These are phyloP conservation scores for Logfia minima DNA, from an alignment of 129 eudicot genomes.

Conservation along the genomic window DNA sequence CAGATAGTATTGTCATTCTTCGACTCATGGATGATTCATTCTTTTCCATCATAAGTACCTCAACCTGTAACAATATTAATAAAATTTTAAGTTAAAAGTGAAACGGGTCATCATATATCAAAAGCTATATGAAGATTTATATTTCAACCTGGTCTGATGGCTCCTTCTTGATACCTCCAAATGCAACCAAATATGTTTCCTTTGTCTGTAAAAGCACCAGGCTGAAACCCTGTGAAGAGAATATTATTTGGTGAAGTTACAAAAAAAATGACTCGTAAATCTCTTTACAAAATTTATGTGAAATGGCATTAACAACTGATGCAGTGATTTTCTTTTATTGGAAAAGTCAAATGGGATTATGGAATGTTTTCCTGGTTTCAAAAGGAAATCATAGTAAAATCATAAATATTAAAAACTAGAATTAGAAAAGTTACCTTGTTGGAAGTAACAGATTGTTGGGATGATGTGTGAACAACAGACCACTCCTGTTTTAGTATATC, in stretches of 20 bases:
- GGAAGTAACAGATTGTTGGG: constrained; percentile 69
- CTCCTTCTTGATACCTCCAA: constrained; percentile 92
- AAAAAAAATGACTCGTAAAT: background rate
- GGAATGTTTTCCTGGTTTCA: background rate
- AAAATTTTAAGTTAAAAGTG: background rate
- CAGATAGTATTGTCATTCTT: constrained; percentile 42
- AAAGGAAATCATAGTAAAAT: background rate
- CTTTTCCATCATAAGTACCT: constrained; percentile 67
- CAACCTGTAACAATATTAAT: constrained; percentile 53
- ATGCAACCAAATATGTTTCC: constrained; percentile 81
- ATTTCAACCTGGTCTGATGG: constrained; percentile 83
- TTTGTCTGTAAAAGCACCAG: constrained; percentile 80
- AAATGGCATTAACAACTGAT: too few species aligned
- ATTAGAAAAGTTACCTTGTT: constrained; percentile 54
- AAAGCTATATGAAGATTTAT: background rate
- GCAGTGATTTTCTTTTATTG: too few species aligned
- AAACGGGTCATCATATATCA: constrained; percentile 13
- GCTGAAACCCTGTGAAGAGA: constrained; percentile 72
- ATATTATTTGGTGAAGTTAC: constrained; percentile 20
- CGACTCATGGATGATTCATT: constrained; percentile 57
- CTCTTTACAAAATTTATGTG: too few species aligned
- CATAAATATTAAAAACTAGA: background rate
- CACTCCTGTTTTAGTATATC: constrained; percentile 79
- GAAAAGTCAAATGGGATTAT: too few species aligned
- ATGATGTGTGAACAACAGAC: constrained; percentile 75